Percentiles rank a stretch among this genome's conserved stretches.
Evolutionary conservation across 2,329 filamentous ascomycete genomes (phyloP).

Genomic region (Pseudopithomyces chartarum): DNA sequence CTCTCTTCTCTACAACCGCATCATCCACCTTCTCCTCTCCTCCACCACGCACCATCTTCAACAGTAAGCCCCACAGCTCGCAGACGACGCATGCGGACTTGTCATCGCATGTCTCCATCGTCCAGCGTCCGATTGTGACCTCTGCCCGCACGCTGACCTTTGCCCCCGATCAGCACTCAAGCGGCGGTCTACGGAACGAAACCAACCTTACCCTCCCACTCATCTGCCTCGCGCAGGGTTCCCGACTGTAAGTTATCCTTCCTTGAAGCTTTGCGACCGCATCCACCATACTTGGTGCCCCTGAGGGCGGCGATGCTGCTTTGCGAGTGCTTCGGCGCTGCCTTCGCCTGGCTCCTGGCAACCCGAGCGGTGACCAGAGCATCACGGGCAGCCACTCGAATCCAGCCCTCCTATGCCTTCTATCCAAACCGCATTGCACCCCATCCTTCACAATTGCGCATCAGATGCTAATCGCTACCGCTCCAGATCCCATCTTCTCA

Average conservation of each 20-base stretch:
- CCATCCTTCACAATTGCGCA: conserved; percentile 23
- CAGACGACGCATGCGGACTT: conserved; percentile 10
- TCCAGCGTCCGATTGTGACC: conserved; percentile 20
- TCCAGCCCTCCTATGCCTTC: conserved; percentile 21
- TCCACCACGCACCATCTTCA: conserved; percentile 2
- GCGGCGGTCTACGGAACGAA: conserved; percentile 45
- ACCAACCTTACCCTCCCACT: conserved; percentile 33
- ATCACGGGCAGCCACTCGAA: conserved; percentile 25
- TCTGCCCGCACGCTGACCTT: conserved; percentile 35
- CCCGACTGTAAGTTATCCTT: conserved; percentile 41
- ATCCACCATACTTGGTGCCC: conserved; percentile 14
- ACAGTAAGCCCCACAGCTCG: conserved; percentile 2
- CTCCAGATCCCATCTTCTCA: conserved; percentile 26
- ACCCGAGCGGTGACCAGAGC: conserved; percentile 36
- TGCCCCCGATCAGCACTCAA: conserved; percentile 31
- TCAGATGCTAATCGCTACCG: conserved; percentile 26
- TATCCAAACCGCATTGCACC: conserved; percentile 21
- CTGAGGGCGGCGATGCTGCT: conserved; percentile 18
- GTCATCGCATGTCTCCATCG: conserved; percentile 17
- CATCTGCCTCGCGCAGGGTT: conserved; percentile 28
- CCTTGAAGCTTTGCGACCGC: conserved; percentile 38
- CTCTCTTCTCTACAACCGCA: neutral
- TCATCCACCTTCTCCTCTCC: conserved; percentile 15
- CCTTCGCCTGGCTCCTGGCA: conserved; percentile 35
- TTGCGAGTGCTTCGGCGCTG: conserved; percentile 24